Percentiles rank a stretch among this genome's conserved stretches.
These are phyloP conservation scores for Vaccinium myrtillus DNA, from an alignment of 148 eudicot species.

Conservation along the genomic window DNA sequence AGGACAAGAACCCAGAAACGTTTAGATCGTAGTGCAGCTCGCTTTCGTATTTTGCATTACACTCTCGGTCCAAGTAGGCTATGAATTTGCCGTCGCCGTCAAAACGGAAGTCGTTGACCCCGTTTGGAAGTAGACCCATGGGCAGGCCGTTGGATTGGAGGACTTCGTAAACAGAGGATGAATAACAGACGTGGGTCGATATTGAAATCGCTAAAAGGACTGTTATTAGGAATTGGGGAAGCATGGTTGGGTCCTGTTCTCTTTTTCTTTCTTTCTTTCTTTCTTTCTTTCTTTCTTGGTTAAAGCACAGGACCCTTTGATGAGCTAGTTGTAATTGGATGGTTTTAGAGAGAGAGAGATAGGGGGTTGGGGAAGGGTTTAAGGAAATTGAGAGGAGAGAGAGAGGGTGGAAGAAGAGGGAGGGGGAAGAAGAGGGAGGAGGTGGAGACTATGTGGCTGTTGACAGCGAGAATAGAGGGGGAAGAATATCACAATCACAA, in stretches of 20 bases:
- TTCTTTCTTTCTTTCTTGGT: background rate
- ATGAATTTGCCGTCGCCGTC: conserved; percentile 51
- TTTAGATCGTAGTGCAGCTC: conserved; percentile 71
- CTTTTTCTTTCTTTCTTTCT: background rate
- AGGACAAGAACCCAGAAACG: conserved; percentile 53
- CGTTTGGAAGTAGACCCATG: conserved; percentile 74
- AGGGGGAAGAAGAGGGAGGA: conserved; percentile 5
- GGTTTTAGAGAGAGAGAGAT: conserved; percentile 3
- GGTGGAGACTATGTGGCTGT: conserved; percentile 9
- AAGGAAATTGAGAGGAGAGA: conserved; percentile 14
- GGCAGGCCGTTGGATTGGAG: conserved; percentile 60
- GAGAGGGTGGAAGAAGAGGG: conserved; percentile 10
- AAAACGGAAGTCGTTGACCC: conserved; percentile 45
- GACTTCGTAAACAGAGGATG: conserved; percentile 53
- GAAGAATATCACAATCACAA: conserved; percentile 24
- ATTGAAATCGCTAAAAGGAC: conserved; percentile 11
- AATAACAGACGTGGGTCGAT: background rate
- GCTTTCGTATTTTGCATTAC: conserved; percentile 71
- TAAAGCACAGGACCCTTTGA: background rate
- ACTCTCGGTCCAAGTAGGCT: conserved; percentile 58
- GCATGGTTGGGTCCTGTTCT: conserved; percentile 6
- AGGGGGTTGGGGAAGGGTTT: conserved; percentile 22
- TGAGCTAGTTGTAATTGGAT: background rate
- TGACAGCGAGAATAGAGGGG: conserved; percentile 34
- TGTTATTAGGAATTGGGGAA: conserved; percentile 8